Evolutionary conservation across 306 rosid species (phyloP), one percentile per base, ranked within the genome.

Genomic region (Inga leiocalycina): DNA sequence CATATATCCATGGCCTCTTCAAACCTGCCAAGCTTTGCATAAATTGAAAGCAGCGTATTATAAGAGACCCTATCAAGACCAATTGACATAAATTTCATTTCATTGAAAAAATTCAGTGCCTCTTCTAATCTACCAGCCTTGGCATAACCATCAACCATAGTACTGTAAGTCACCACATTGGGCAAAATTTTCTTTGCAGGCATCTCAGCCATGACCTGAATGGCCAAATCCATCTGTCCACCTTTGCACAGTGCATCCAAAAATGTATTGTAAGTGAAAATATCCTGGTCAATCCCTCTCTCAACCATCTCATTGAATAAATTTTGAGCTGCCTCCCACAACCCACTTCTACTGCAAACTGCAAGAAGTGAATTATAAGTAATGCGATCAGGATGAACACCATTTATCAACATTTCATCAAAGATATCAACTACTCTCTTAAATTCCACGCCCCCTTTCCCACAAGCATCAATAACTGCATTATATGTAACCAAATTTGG

Each of bases 401-500:
- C 97, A 7, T 79, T 80, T 56, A 80, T 84, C 74, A 81, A 8
- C 99, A 96, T 89, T 78, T 92, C 98, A 80, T 93, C 88, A 64
- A 90, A 93, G 85, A 89, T 80, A 86, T 87, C 91, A 79, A 86
- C 89, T 68, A 91, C 98, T 69, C 76, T 88, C 78, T 82, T 82
- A 68, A 93, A 96, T 17, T 86, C 93, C 65, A 89, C 88, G 8
- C 92, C 93, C 37, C 94, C 94, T 80, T 93, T 96, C 0, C 94
- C 99, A 66, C 91, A 90, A 0, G 97, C 99, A 86, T 96, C 98
- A 46, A 96, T 93, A 34, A 96, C 87, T 0, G 99, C 91, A 84
- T 96, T 96, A 80, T 96, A 96, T 17, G 97, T 90, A 75, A 96
- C 92, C 89, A 93, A 86, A 80, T 94, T 96, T 0, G 99, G 99